Percentiles rank a stretch among this genome's conserved stretches.
phyloP scores from a whole-genome alignment of 2,329 filamentous ascomycete genomes.

The Neofusicoccum umdonicola region DNA sequence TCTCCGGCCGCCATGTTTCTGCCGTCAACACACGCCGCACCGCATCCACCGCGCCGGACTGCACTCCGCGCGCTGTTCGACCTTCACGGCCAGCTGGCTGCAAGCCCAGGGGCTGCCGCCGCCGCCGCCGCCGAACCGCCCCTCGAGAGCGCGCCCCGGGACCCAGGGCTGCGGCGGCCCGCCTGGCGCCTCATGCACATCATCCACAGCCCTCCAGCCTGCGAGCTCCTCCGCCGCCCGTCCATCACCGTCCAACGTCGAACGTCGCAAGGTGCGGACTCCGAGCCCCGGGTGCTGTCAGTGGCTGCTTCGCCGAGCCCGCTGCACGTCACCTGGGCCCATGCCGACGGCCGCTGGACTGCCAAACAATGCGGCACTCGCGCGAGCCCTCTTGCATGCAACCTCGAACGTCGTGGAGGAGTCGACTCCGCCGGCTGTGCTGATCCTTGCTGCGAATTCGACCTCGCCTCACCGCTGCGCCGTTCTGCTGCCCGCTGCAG shows the following conservation, averaged over 20 bases:
- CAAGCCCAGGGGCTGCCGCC: too few species aligned
- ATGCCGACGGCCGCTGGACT: background rate
- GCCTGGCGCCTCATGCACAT: background rate
- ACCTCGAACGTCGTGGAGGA: slow-evolving; percentile 1
- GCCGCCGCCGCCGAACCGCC: too few species aligned
- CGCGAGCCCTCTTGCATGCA: background rate
- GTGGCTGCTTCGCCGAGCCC: background rate
- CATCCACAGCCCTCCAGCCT: background rate
- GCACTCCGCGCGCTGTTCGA: background rate
- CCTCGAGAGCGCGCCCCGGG: too few species aligned
- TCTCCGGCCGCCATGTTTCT: too few species aligned
- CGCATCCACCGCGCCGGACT: background rate
- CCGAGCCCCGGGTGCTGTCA: background rate
- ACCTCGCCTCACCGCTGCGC: background rate
- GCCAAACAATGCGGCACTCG: too few species aligned
- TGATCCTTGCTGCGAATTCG: background rate
- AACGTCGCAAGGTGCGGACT: background rate
- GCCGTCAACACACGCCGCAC: background rate
- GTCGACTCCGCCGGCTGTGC: background rate
- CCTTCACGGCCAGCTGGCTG: too few species aligned
- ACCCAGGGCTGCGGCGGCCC: background rate
- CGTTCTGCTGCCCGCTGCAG: background rate
- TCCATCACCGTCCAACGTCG: background rate
- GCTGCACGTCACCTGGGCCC: background rate
- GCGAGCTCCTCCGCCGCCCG: too few species aligned